These are phyloP conservation scores for Debaryomyces robertsiae DNA, from an alignment of 1,139 yeast genomes.

Conservation along the genomic window DNA sequence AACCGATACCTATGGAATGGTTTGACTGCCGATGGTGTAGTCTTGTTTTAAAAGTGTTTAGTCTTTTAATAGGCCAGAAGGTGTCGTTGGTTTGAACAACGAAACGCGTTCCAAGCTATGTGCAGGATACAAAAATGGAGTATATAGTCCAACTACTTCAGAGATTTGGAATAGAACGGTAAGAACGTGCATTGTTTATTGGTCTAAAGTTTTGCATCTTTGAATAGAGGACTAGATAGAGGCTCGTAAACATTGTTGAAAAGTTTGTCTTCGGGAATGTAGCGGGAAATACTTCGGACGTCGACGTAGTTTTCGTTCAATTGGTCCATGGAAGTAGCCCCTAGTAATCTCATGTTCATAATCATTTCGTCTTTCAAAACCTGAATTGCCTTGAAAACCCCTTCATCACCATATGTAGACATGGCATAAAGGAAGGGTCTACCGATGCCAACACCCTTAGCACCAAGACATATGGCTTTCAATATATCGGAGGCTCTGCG, in stretches of 20 bases:
- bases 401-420: constrained; percentile 74
- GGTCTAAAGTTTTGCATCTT: constrained; percentile 19
- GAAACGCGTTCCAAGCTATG: constrained; percentile 12
- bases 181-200: too few relatives aligned
- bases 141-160: background rate
- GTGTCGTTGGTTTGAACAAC: constrained; percentile 14
- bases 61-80: constrained; percentile 2
- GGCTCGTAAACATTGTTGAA: constrained; percentile 44
- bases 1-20: constrained; percentile 1
- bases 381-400: constrained; percentile 78
- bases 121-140: constrained; percentile 7
- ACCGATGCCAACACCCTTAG: constrained; percentile 74
- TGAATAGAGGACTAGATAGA: constrained; percentile 36
- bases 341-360: constrained; percentile 87
- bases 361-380: constrained; percentile 77
- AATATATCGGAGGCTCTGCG: constrained; percentile 69
- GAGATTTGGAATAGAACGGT: background rate
- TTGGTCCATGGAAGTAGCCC: constrained; percentile 67
- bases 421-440: constrained; percentile 73
- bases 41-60: constrained; percentile 9
- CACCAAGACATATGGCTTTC: constrained; percentile 69
- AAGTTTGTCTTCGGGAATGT: constrained; percentile 39
- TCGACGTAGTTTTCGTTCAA: constrained; percentile 52
- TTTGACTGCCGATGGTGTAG: constrained; percentile 1
- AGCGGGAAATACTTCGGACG: constrained; percentile 21